Evolutionary conservation across 2,329 filamentous ascomycete species (phyloP).

Genomic region (Arthrobotrys conoides): DNA sequence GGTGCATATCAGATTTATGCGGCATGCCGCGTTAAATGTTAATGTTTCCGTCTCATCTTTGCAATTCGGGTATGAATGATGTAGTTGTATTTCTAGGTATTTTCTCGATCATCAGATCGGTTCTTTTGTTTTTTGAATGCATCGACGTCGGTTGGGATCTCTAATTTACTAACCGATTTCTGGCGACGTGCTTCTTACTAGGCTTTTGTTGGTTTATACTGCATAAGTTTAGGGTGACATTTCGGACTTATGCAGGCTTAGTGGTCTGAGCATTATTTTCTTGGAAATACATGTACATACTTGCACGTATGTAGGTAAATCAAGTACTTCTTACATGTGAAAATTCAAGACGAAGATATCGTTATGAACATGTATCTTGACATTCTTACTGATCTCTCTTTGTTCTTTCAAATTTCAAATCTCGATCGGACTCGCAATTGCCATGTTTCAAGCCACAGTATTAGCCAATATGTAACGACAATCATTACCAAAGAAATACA

Average conservation of each 20-base stretch:
- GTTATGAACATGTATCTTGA: neutral
- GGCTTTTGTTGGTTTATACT: slow-evolving; percentile 19
- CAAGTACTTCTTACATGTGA: slow-evolving; percentile 8
- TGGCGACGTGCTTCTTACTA: slow-evolving; percentile 14
- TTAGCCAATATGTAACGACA: slow-evolving; percentile 9
- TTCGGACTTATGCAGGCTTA: slow-evolving; percentile 24
- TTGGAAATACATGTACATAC: too few relatives aligned
- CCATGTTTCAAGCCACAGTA: slow-evolving; percentile 18
- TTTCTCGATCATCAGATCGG: slow-evolving; percentile 7
- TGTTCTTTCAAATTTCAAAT: too few relatives aligned
- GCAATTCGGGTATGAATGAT: neutral
- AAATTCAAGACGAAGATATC: slow-evolving; percentile 4
- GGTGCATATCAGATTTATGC: slow-evolving; percentile 20
- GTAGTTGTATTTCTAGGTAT: neutral
- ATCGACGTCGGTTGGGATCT: slow-evolving; percentile 20
- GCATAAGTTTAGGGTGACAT: slow-evolving; percentile 14
- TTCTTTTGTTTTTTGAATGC: slow-evolving; percentile 7
- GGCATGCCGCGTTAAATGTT: slow-evolving; percentile 11
- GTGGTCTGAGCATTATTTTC: neutral
- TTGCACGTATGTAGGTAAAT: too few relatives aligned
- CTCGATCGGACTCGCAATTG: slow-evolving; percentile 27
- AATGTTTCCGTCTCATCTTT: slow-evolving; percentile 25
- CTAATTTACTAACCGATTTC: slow-evolving; percentile 10
- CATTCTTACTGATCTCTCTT: neutral
- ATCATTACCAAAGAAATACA: slow-evolving; percentile 31